Base-by-base conservation (phyloP, 257 asterid genomes). In the Cinchona pubescens region DNA sequence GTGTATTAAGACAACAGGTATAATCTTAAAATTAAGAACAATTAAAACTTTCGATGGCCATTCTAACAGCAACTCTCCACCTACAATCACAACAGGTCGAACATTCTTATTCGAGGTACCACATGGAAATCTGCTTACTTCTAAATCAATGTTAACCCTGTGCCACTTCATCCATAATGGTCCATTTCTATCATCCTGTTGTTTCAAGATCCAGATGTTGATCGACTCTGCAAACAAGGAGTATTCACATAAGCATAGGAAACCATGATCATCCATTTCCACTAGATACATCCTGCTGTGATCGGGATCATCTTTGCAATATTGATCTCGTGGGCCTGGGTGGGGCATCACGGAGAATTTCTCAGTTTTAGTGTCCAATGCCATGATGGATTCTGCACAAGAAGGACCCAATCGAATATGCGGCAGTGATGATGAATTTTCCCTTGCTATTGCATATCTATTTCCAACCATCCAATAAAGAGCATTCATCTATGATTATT, bases 341-440 rank as follows among this genome's bases (percentile, higher is more conserved):
- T 56, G 62, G 25, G 62, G 62, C 32, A 56, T 56, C 62, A 56
- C 62, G 30, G 30, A 56, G 62, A 56, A 56, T 56, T n/a, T 56
- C 62, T 56, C 62, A 3, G 32, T n/a, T 56, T 56, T 56, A 3
- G 30, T 56, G 62, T 56, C 62, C 13, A 56, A 56, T 56, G 29
- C 30, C 62, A 56, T 23, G 62, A 56, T n/a, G 7, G 32, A 56
- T 56, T 56, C 62, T n/a, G 62, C 62, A n/a, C 62, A 56, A 56
- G 30, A 9, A n/a, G 62, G 62, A 7, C 15, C 15, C 32, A 56
- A n/a, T 23, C 62, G 23, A 8, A 27, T 56, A 2, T 32, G 1
- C 32, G 62, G 5, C 23, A 1, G 30, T 0, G 62, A 56, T 7
- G 62, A 9, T 2, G 32, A 56, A n/a, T 27, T 7, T 19, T 56